Evolutionary conservation across 177 flowering plant genomes (phyloP).

Genomic region (Vitis hybrid): DNA sequence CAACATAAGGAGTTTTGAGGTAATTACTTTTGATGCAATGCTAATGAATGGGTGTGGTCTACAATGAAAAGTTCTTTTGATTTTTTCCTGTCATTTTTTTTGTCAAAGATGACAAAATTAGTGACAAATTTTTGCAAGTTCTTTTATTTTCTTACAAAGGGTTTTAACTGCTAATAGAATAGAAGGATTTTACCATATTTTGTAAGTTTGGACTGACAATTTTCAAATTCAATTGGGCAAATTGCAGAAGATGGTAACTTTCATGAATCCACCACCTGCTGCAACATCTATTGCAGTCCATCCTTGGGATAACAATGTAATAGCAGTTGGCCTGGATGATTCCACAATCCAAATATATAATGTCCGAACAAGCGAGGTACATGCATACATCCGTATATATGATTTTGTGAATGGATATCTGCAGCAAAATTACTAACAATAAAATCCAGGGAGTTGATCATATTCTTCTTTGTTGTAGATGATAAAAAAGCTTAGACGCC

Average conservation of each 20-base stretch:
- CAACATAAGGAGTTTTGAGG: conserved; percentile 43
- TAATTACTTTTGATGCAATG: not conserved
- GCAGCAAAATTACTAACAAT: too few species aligned
- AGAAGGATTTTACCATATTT: too few species aligned
- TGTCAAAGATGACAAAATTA: too few species aligned
- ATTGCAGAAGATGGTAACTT: conserved; percentile 35
- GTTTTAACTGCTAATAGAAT: too few species aligned
- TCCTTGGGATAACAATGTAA: conserved; percentile 40
- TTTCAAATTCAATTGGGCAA: not conserved
- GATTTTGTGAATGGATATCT: too few species aligned
- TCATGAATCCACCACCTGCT: conserved; percentile 45
- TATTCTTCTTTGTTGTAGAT: conserved; percentile 21
- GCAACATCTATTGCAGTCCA: conserved; percentile 36
- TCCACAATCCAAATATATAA: conserved; percentile 35
- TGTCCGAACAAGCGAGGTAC: conserved; percentile 35
- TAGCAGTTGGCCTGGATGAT: conserved; percentile 44
- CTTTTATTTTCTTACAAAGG: not conserved
- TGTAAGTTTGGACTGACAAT: not conserved
- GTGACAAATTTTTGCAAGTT: not conserved
- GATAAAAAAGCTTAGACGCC: conserved; percentile 39
- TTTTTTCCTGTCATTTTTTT: too few species aligned
- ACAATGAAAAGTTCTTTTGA: not conserved
- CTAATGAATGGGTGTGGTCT: not conserved
- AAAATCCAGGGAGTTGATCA: too few species aligned
- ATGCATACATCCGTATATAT: not conserved